These are phyloP conservation scores for Cyclaneusma minus DNA, from an alignment of 2,329 filamentous ascomycete species.

Conservation along the genomic window DNA sequence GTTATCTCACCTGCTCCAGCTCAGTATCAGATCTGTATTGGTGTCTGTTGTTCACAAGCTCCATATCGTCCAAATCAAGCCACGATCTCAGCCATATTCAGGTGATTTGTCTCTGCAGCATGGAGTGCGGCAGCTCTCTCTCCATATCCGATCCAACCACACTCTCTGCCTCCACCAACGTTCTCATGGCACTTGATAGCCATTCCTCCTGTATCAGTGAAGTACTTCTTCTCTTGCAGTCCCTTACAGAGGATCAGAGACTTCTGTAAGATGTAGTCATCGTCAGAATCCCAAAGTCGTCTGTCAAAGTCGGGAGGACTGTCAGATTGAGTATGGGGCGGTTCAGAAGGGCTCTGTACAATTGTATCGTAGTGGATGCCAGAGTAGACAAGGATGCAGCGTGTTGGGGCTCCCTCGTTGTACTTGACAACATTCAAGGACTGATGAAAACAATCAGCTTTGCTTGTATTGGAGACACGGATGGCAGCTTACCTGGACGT, in stretches of 20 bases:
- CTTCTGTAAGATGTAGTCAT: slow-evolving; percentile 54
- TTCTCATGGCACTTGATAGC: slow-evolving; percentile 69
- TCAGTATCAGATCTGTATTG: too few relatives aligned
- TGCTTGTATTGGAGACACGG: slow-evolving; percentile 3
- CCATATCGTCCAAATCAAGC: slow-evolving; percentile 79
- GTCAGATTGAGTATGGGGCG: slow-evolving; percentile 36
- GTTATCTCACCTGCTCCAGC: too few relatives aligned
- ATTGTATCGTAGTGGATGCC: slow-evolving; percentile 91
- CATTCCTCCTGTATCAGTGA: slow-evolving; percentile 73
- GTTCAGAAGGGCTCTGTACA: slow-evolving; percentile 51
- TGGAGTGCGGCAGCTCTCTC: slow-evolving; percentile 47
- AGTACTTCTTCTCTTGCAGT: slow-evolving; percentile 64
- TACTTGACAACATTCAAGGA: slow-evolving; percentile 55
- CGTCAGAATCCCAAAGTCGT: slow-evolving; percentile 34
- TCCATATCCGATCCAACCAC: slow-evolving; percentile 52
- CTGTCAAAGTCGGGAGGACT: slow-evolving; percentile 61
- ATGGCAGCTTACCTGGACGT: slow-evolving; percentile 40
- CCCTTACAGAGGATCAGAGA: slow-evolving; percentile 49
- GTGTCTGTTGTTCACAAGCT: slow-evolving; percentile 76
- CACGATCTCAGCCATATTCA: slow-evolving; percentile 53
- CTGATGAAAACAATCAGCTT: slow-evolving; percentile 20
- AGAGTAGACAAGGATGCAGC: slow-evolving; percentile 76
- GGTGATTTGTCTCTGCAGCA: slow-evolving; percentile 43
- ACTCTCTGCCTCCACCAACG: slow-evolving; percentile 34
- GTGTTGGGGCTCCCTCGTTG: slow-evolving; percentile 50